Percentiles rank a stretch among this genome's conserved stretches.
Conservation (phyloP, 176 grass and related monocot species). For the Paspalum vaginatum region DNA sequence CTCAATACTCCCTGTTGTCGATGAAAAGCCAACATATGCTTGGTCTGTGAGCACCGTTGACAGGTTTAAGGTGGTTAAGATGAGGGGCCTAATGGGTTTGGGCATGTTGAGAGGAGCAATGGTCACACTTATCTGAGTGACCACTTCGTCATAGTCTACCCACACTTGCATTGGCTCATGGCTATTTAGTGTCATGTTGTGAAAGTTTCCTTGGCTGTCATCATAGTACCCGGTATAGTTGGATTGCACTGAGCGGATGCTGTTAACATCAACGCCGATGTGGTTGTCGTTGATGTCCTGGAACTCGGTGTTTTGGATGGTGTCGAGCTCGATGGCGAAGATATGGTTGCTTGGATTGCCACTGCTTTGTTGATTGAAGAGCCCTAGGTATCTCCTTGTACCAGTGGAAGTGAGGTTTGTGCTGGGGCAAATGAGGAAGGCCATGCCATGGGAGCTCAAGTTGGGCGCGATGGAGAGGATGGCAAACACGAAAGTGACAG, state of each 20-base stretch:
- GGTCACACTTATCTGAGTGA: neutral
- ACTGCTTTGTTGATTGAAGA: neutral
- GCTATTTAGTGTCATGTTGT: neutral
- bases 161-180: conserved; percentile 7
- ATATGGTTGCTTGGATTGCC: conserved; percentile 26
- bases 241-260: neutral
- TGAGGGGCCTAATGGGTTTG: neutral
- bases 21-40: conserved; percentile 7
- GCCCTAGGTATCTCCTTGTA: neutral
- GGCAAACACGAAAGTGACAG: conserved; percentile 48
- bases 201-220: neutral
- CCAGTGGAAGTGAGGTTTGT: conserved; percentile 25
- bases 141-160: neutral
- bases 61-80: neutral
- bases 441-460: conserved; percentile 44
- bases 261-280: neutral
- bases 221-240: neutral
- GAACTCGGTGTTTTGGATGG: neutral
- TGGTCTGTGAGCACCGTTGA: neutral
- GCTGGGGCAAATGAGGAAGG: conserved; percentile 35
- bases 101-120: neutral
- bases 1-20: neutral
- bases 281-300: conserved; percentile 3
- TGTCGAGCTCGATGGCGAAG: conserved; percentile 26
- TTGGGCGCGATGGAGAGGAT: conserved; percentile 22